Conservation (phyloP, 768 basidiomycete species). For the Mycena pura region DNA sequence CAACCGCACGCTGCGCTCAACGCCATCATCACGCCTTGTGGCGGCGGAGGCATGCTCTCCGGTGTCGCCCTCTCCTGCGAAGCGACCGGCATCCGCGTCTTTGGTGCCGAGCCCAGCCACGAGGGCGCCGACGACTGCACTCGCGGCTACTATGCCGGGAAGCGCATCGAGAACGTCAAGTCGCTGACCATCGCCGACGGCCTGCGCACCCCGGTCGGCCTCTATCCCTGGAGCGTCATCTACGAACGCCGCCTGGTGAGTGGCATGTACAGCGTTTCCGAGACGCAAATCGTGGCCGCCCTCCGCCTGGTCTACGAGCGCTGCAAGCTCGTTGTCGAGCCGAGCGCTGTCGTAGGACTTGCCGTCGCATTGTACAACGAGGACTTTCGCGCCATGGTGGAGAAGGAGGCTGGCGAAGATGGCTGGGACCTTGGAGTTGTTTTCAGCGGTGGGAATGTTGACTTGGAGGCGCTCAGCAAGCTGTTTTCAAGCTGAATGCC, state of each 20-base stretch:
- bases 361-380: slow-evolving; percentile 21
- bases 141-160: slow-evolving; percentile 2
- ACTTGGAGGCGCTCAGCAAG: slow-evolving; percentile 25
- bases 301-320: slow-evolving; percentile 18
- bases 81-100: slow-evolving; percentile 17
- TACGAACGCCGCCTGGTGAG: slow-evolving; percentile 12
- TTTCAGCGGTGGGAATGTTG: slow-evolving; percentile 22
- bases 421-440: slow-evolving; percentile 22
- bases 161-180: slow-evolving; percentile 12
- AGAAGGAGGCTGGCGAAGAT: slow-evolving; percentile 16
- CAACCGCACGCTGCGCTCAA: slow-evolving; percentile 2
- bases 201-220: slow-evolving; percentile 19
- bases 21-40: slow-evolving; percentile 21
- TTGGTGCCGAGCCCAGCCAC: slow-evolving; percentile 19
- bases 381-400: slow-evolving; percentile 18
- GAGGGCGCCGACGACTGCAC: slow-evolving; percentile 21
- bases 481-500: slow-evolving; percentile 6
- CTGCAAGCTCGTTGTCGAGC: slow-evolving; percentile 20
- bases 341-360: slow-evolving; percentile 16
- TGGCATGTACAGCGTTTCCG: slow-evolving; percentile 19
- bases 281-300: slow-evolving; percentile 15
- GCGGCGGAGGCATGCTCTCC: slow-evolving; percentile 20
- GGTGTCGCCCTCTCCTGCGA: slow-evolving; percentile 18
- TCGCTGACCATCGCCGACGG: slow-evolving; percentile 25
- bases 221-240: slow-evolving; percentile 18